Percentiles rank a stretch among this genome's conserved stretches.
Evolutionary conservation across 202 grass and related monocot species (phyloP).

Genomic region (Bolboschoenoplectus hybrid): DNA sequence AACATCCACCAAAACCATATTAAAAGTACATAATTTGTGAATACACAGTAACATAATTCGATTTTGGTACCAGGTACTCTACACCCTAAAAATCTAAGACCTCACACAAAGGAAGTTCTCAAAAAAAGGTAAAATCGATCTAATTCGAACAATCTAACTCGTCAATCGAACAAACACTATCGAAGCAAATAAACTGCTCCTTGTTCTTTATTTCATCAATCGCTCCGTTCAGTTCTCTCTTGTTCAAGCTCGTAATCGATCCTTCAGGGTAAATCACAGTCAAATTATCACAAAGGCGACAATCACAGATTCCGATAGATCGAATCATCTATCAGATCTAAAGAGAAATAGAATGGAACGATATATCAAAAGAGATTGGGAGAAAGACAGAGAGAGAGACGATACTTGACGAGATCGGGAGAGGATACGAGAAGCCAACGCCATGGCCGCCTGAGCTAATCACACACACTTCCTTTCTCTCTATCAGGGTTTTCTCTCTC

Average conservation of each 20-base stretch:
- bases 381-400: neutral
- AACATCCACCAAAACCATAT: neutral
- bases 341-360: neutral
- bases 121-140: neutral
- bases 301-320: constrained; percentile 27
- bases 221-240: neutral
- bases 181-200: constrained; percentile 22
- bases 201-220: neutral
- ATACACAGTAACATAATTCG: too few relatives aligned
- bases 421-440: constrained; percentile 72
- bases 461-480: constrained; percentile 12
- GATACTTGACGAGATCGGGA: constrained; percentile 78
- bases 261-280: neutral
- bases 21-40: neutral
- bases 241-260: constrained; percentile 31
- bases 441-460: constrained; percentile 51
- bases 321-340: constrained; percentile 17
- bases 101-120: too few relatives aligned
- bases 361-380: neutral
- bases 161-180: neutral
- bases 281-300: neutral
- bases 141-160: neutral
- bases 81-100: neutral
- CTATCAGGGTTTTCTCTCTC: neutral
- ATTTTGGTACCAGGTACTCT: neutral